Percentiles rank a stretch among this genome's conserved stretches.
phyloP scores from a whole-genome alignment of 2,329 filamentous ascomycete genomes.

The Aphanocladium album region DNA sequence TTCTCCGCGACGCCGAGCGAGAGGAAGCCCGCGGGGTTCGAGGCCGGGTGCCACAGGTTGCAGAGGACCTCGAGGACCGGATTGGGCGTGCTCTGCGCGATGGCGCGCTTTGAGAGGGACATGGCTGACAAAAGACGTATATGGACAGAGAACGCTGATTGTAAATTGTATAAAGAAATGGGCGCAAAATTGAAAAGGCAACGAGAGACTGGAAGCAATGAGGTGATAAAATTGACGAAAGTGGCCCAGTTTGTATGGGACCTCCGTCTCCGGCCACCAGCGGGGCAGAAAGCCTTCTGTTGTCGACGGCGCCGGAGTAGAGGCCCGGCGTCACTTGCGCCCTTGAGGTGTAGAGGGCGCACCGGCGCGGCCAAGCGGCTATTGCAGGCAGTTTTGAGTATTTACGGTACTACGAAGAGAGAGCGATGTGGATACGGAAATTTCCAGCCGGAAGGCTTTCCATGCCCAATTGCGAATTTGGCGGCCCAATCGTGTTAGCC shows the following conservation, averaged over 20 bases:
- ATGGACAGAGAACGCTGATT: not conserved
- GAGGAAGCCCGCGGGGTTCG: slow-evolving; percentile 40
- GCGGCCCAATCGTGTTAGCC: too few species aligned
- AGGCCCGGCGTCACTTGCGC: not conserved
- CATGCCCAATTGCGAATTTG: too few species aligned
- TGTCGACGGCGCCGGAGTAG: too few species aligned
- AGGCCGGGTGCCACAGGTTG: slow-evolving; percentile 37
- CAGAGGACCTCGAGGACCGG: slow-evolving; percentile 39
- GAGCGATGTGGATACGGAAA: too few species aligned
- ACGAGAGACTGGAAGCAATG: not conserved
- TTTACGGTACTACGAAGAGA: too few species aligned
- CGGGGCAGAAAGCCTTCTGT: not conserved
- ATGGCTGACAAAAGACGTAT: not conserved
- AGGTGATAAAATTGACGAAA: not conserved
- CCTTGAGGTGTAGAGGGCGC: not conserved
- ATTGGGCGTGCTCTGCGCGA: slow-evolving; percentile 15
- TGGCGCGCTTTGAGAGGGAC: slow-evolving; percentile 22
- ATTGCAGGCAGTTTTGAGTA: too few species aligned
- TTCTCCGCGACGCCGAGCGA: slow-evolving; percentile 51
- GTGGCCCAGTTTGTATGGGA: not conserved
- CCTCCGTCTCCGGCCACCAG: not conserved
- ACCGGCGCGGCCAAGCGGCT: too few species aligned
- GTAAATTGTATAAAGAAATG: too few species aligned
- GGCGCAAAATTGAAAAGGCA: too few species aligned
- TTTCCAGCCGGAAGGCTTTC: too few species aligned